Base-by-base conservation (phyloP, 352 stramenopile genomes). In the Aphanomyces astaci region DNA sequence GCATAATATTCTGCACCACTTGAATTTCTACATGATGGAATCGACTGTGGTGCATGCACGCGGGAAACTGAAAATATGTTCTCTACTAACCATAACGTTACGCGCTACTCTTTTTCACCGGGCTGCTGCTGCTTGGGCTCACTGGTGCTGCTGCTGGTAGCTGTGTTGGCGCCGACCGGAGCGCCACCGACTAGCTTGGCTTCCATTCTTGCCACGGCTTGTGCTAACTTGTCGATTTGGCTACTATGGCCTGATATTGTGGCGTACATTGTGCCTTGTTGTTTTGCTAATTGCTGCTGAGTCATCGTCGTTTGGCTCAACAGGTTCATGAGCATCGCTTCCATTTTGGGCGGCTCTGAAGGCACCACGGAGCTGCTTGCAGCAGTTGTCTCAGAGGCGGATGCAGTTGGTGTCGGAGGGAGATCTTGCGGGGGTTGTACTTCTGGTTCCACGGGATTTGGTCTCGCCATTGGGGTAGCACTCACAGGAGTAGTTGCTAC, bases 291-390 rank as follows among this genome's bases (percentile, higher is more conserved):
- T 22, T 45, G 28, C 27, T 68, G 62, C 51, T 68, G 62, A 17
- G 62, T 68, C 39, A 59, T 45, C 22, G 62, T 68, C 13, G 62
- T 68, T 33, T 52, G 39, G 51, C 62, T 59, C 22, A 68, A 30
- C 11, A 68, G 33, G n/a, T 45, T 45, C 62, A 68, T 68, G 11
- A 68, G 40, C 62, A 68, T 68, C 28, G 46, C 28, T 59, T 68
- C 62, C 40, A 68, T 43, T 19, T 68, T 68, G 30, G 54, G 33
- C 19, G 27, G 56, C 5, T 53, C 17, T 13, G 24, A 27, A 49
- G 36, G 11, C 43, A 25, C n/a, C 7, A 25, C 17, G 4, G 54
- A 9, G 4, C n/a, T 22, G 24, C 19, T 11, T 4, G n/a, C 19
- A 13, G 39, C 56, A 30, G 43, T 51, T 17, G 17, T 51, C n/a